Evolutionary conservation across 345 rosid genomes (phyloP).

Genomic region (Heritiera fomes): DNA sequence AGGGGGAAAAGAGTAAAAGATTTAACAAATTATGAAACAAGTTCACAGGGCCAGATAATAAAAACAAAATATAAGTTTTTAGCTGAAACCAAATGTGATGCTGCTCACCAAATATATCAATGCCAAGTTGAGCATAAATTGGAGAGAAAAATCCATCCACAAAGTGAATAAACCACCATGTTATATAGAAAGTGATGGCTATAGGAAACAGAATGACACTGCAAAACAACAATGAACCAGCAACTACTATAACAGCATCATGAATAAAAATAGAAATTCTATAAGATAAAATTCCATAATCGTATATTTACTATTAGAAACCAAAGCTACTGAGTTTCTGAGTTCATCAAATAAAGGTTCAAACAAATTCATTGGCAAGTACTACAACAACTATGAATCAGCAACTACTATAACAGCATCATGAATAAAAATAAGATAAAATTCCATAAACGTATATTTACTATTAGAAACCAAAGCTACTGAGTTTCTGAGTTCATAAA

Average conservation of each 20-base stretch:
- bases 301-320: not conserved
- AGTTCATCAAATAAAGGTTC: constrained; percentile 2
- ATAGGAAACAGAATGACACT: constrained; percentile 96
- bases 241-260: constrained; percentile 16
- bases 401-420: constrained; percentile 23
- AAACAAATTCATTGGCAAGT: not conserved
- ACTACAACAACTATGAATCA: constrained; percentile 23
- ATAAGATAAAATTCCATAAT: not conserved
- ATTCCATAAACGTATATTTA: not conserved
- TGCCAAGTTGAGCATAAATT: constrained; percentile 89
- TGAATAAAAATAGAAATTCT: not conserved
- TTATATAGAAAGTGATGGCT: constrained; percentile 88
- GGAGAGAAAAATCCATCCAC: constrained; percentile 99
- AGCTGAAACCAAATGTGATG: constrained; percentile 13
- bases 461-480: not conserved
- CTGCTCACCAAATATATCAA: constrained; percentile 85
- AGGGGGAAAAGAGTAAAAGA: not conserved
- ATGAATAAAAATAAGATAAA: constrained; percentile 5
- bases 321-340: not conserved
- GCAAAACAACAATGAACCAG: constrained; percentile 42
- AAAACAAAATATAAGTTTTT: not conserved
- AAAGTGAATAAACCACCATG: constrained; percentile 99
- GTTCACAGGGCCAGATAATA: not conserved
- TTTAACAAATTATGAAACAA: not conserved
- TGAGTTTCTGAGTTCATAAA: not conserved